Evolutionary conservation across 257 asterid genomes (phyloP), one percentile per base, ranked within the genome.

Genomic region (Leonotis leonurus): DNA sequence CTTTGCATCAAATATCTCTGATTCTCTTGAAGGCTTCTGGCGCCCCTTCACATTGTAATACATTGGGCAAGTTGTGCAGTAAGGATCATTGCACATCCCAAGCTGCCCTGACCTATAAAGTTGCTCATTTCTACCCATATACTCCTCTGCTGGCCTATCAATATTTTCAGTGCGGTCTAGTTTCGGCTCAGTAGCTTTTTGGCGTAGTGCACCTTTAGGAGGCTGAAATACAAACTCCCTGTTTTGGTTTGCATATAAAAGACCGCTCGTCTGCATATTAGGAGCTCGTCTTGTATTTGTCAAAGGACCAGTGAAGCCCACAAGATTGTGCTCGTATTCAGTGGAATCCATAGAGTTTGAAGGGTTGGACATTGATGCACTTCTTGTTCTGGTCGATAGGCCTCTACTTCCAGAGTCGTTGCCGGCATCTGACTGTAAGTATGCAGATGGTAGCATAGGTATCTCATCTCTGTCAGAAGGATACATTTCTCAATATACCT

Each of bases 11-110:
- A 75, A 61, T 52, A 78, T 72, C 20, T 84, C 87, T 13, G 93
- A 64, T 20, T 81, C 62, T 71, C 80, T 76, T 6, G 81, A 64
- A 55, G 79, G 75, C 68, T 73, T 81, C 22, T 46, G 72, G 20
- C 67, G 80, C 20, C 77, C 87, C 57, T 81, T 81, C 18, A 72
- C 76, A 49, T 71, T 69, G 78, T 83, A 73, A 77, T 74, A 75
- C 53, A 86, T 74, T 8, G 97, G 99, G 68, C 99, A 92, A 44
- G 91, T 87, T 24, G 99, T 92, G 86, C 99, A 92, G 65, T 83
- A 89, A 2, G 96, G 97, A 72, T 92, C 96, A 24, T 72, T 83
- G 80, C 99, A 92, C 96, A 83, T 85, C 29, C 99, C 99, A 64
- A 89, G 76, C 55, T 77, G 96, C 64, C 99, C 99, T 14, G 97